Conservation (phyloP, 257 asterid species). For the Osmanthus fragrans region DNA sequence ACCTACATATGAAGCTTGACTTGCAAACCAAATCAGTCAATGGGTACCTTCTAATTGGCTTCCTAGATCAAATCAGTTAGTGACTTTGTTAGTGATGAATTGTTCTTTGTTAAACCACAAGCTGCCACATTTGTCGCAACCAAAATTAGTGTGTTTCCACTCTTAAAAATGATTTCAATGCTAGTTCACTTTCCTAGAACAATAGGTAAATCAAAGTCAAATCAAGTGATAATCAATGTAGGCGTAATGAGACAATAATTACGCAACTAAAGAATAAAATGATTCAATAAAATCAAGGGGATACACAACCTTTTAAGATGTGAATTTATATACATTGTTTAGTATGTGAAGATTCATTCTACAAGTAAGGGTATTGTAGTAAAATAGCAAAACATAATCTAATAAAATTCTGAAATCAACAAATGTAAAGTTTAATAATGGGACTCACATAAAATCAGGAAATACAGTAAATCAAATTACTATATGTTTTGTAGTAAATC, state of each 20-base stretch:
- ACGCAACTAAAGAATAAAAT: neutral
- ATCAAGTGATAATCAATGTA: neutral
- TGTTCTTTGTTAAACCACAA: constrained; percentile 40
- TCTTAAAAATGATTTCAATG: constrained; percentile 72
- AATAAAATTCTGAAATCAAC: no score
- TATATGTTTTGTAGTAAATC: no score
- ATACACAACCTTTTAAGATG: no score
- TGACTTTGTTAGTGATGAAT: no score
- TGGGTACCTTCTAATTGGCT: constrained; percentile 85
- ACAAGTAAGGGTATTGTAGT: neutral
- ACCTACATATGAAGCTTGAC: constrained; percentile 60
- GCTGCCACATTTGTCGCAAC: constrained; percentile 96
- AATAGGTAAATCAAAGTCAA: neutral
- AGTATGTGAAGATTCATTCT: neutral
- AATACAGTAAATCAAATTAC: no score
- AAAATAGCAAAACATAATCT: neutral
- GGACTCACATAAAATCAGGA: no score
- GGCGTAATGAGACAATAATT: neutral
- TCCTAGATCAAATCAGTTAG: constrained; percentile 63
- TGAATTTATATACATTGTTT: no score
- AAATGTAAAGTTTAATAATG: no score
- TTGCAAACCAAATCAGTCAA: constrained; percentile 70
- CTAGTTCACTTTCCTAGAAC: constrained; percentile 73
- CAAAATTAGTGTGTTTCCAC: constrained; percentile 75
- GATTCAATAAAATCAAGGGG: neutral